A percentile compares a stretch with the other conserved stretches of the same genome.
Conservation (phyloP, 805 yeast species). For the Pichia thaimueangensis region DNA sequence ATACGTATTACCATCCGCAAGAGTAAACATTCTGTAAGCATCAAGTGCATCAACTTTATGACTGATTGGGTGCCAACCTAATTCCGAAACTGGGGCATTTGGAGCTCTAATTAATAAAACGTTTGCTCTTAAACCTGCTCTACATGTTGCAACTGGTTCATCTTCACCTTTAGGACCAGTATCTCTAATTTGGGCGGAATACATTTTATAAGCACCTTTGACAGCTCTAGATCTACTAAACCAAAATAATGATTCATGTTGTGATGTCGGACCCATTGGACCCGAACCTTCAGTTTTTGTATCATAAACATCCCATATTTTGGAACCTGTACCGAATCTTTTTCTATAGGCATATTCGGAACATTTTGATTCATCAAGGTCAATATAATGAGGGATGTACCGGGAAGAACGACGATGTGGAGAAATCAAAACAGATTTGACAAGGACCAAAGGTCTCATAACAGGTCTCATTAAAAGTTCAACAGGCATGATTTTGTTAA, state of each 20-base stretch:
- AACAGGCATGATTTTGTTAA: slow-evolving; percentile 42
- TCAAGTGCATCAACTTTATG: slow-evolving; percentile 59
- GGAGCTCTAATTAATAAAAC: slow-evolving; percentile 49
- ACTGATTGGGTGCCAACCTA: slow-evolving; percentile 58
- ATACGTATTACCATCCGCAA: slow-evolving; percentile 53
- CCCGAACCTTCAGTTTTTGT: slow-evolving; percentile 33
- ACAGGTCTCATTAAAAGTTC: slow-evolving; percentile 53
- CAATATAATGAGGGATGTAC: slow-evolving; percentile 48
- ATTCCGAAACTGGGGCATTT: slow-evolving; percentile 43
- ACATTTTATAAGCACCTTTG: slow-evolving; percentile 60
- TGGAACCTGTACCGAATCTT: slow-evolving; percentile 58
- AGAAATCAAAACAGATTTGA: slow-evolving; percentile 47
- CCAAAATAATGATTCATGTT: slow-evolving; percentile 43
- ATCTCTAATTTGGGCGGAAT: slow-evolving; percentile 32
- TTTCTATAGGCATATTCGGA: slow-evolving; percentile 43
- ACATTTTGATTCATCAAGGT: slow-evolving; percentile 31
- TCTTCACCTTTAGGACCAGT: slow-evolving; percentile 45
- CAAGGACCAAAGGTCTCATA: slow-evolving; percentile 53
- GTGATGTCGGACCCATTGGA: slow-evolving; percentile 37
- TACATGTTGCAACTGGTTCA: slow-evolving; percentile 50
- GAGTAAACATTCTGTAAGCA: slow-evolving; percentile 51
- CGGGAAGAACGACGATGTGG: slow-evolving; percentile 52
- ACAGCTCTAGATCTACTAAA: slow-evolving; percentile 59
- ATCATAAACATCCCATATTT: slow-evolving; percentile 48
- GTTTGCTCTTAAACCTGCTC: slow-evolving; percentile 59